These are phyloP conservation scores for Hypoxylon sp. DNA, from an alignment of 2,329 filamentous ascomycete genomes.

Conservation along the genomic window DNA sequence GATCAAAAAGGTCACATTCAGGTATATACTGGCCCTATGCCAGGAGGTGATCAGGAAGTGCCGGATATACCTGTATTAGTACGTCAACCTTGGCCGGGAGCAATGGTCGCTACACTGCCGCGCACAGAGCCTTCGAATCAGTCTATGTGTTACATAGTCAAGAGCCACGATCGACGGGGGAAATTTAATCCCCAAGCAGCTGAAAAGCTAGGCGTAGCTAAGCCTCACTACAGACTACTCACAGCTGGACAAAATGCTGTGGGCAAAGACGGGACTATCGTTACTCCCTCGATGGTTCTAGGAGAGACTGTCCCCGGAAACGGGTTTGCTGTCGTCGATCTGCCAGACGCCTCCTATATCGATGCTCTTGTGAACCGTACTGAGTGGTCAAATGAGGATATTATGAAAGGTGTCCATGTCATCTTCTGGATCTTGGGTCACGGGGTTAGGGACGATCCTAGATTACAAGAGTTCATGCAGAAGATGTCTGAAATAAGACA, in stretches of 20 bases:
- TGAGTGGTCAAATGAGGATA: slow-evolving; percentile 76
- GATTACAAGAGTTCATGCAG: slow-evolving; percentile 78
- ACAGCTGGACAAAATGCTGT: slow-evolving; percentile 74
- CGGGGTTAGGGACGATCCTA: slow-evolving; percentile 73
- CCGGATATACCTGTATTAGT: slow-evolving; percentile 80
- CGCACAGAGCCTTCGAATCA: slow-evolving; percentile 74
- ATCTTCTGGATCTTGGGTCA: slow-evolving; percentile 88
- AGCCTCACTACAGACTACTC: slow-evolving; percentile 71
- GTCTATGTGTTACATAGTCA: slow-evolving; percentile 89
- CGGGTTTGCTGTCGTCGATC: slow-evolving; percentile 84
- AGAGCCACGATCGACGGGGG: slow-evolving; percentile 81
- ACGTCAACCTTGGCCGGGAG: slow-evolving; percentile 84
- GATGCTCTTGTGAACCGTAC: slow-evolving; percentile 76
- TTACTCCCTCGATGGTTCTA: slow-evolving; percentile 91
- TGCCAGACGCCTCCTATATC: slow-evolving; percentile 80
- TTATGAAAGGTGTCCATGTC: slow-evolving; percentile 77
- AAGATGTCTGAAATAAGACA: slow-evolving; percentile 76
- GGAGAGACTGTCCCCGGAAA: slow-evolving; percentile 75
- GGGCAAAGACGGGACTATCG: slow-evolving; percentile 74
- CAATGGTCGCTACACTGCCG: slow-evolving; percentile 75
- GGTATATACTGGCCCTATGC: slow-evolving; percentile 77
- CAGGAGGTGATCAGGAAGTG: slow-evolving; percentile 64
- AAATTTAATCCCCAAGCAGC: slow-evolving; percentile 82
- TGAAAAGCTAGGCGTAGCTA: slow-evolving; percentile 73
- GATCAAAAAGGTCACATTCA: slow-evolving; percentile 76